These are phyloP conservation scores for Diplodia intermedia DNA, from an alignment of 2,329 filamentous ascomycete species.

Conservation along the genomic window DNA sequence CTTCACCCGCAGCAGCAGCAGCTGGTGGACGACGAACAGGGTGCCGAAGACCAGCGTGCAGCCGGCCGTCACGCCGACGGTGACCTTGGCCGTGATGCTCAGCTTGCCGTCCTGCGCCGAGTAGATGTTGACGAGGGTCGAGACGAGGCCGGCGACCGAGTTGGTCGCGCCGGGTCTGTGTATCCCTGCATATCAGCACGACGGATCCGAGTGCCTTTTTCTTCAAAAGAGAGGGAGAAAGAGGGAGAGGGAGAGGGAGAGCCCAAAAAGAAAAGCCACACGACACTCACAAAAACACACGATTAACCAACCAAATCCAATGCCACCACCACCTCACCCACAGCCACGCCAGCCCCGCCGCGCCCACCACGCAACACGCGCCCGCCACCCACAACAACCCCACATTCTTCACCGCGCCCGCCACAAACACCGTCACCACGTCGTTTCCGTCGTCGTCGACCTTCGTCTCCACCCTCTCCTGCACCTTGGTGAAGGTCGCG, in stretches of 20 bases:
- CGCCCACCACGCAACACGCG: slow-evolving; percentile 52
- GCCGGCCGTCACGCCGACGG: slow-evolving; percentile 47
- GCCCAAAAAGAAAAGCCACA: slow-evolving; percentile 2
- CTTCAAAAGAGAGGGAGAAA: no score
- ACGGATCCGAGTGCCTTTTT: no score
- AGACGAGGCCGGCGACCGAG: slow-evolving; percentile 58
- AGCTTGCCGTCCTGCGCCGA: slow-evolving; percentile 55
- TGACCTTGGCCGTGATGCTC: slow-evolving; percentile 54
- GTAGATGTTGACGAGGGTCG: slow-evolving; percentile 59
- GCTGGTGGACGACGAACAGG: slow-evolving; percentile 50
- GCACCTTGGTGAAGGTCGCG: slow-evolving; percentile 58
- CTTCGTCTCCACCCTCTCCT: slow-evolving; percentile 42
- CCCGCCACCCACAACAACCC: slow-evolving; percentile 55
- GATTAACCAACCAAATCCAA: slow-evolving; percentile 63
- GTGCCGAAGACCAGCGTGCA: slow-evolving; percentile 45
- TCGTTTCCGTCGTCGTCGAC: slow-evolving; percentile 37
- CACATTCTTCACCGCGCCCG: slow-evolving; percentile 47
- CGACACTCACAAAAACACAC: slow-evolving; percentile 52
- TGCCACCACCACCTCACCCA: slow-evolving; percentile 56
- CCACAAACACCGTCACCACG: slow-evolving; percentile 41
- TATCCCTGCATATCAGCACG: not conserved
- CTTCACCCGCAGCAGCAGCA: slow-evolving; percentile 46
- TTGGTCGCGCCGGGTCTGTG: slow-evolving; percentile 47
- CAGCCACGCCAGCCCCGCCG: slow-evolving; percentile 53
- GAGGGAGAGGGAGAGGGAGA: not conserved